Evolutionary conservation across 2,329 filamentous ascomycete genomes (phyloP).

Genomic region (Fusarium metavorans): DNA sequence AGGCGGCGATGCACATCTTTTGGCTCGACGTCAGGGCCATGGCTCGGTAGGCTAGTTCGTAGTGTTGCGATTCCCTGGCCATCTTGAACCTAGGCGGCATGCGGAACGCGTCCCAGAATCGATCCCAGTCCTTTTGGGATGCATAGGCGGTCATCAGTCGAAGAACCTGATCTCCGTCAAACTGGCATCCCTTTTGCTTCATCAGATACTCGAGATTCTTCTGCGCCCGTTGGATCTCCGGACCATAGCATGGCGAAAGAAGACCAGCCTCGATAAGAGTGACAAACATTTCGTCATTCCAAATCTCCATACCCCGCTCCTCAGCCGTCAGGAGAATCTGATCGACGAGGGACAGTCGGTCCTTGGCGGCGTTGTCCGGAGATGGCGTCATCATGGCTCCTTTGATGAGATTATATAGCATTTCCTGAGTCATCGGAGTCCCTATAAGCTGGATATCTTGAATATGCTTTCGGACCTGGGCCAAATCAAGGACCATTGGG

Average conservation of each 20-base stretch:
- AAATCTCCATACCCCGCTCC: slow-evolving; percentile 57
- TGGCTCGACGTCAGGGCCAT: slow-evolving; percentile 60
- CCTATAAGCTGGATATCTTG: slow-evolving; percentile 55
- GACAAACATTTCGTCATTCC: slow-evolving; percentile 62
- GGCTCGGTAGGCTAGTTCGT: slow-evolving; percentile 63
- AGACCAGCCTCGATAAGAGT: slow-evolving; percentile 58
- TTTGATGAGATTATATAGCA: slow-evolving; percentile 53
- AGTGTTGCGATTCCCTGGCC: slow-evolving; percentile 65
- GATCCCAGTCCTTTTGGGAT: slow-evolving; percentile 61
- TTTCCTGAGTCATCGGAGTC: slow-evolving; percentile 49
- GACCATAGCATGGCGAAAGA: slow-evolving; percentile 46
- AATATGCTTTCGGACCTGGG: slow-evolving; percentile 46
- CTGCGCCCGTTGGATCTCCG: slow-evolving; percentile 54
- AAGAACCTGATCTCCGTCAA: slow-evolving; percentile 54
- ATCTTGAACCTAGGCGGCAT: slow-evolving; percentile 62
- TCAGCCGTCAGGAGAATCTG: slow-evolving; percentile 59
- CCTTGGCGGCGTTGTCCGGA: slow-evolving; percentile 36
- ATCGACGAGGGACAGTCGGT: slow-evolving; percentile 55
- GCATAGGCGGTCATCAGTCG: slow-evolving; percentile 62
- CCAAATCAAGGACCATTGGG: slow-evolving; percentile 20
- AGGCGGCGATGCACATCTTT: slow-evolving; percentile 58
- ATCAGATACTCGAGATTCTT: slow-evolving; percentile 60
- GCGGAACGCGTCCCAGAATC: slow-evolving; percentile 72
- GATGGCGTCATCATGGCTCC: slow-evolving; percentile 50
- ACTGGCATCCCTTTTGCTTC: slow-evolving; percentile 51